These are phyloP conservation scores for Symbiodinium natans DNA, from an alignment of 73 alveolate genomes.

Conservation along the genomic window DNA sequence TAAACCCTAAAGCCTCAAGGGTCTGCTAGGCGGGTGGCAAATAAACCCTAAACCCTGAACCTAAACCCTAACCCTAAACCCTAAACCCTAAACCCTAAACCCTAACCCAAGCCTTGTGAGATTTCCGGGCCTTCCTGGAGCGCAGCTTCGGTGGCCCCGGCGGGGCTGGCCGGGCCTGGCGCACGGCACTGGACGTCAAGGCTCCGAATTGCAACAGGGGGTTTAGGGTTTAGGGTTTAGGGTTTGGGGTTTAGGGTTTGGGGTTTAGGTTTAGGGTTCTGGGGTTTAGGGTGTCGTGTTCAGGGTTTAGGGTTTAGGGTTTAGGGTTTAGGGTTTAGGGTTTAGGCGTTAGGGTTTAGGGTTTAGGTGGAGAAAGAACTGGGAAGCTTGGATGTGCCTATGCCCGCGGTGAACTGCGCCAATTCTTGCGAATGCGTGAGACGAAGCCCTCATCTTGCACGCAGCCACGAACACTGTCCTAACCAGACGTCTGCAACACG, in stretches of 20 bases:
- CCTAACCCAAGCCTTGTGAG: not conserved
- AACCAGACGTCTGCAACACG: not conserved
- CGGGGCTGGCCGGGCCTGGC: conserved; percentile 90
- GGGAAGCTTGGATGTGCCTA: too few relatives aligned
- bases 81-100: too few relatives aligned
- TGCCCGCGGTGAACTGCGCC: too few relatives aligned
- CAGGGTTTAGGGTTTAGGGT: not conserved
- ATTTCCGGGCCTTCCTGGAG: conserved; percentile 47
- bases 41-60: too few relatives aligned
- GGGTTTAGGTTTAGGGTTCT: not conserved
- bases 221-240: not conserved
- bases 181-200: conserved; percentile 87
- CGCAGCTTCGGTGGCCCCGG: conserved; percentile 62
- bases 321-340: not conserved
- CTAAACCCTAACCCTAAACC: too few relatives aligned
- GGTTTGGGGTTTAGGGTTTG: not conserved
- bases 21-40: too few relatives aligned
- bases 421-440: too few relatives aligned
- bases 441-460: too few relatives aligned
- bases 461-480: too few relatives aligned
- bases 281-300: not conserved
- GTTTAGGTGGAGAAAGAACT: too few relatives aligned
- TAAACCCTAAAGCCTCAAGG: too few relatives aligned
- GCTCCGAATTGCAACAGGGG: not conserved
- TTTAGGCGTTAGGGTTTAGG: too few relatives aligned